Conservation (phyloP, 2,329 filamentous ascomycete species). For the Trichoderma sp. region DNA sequence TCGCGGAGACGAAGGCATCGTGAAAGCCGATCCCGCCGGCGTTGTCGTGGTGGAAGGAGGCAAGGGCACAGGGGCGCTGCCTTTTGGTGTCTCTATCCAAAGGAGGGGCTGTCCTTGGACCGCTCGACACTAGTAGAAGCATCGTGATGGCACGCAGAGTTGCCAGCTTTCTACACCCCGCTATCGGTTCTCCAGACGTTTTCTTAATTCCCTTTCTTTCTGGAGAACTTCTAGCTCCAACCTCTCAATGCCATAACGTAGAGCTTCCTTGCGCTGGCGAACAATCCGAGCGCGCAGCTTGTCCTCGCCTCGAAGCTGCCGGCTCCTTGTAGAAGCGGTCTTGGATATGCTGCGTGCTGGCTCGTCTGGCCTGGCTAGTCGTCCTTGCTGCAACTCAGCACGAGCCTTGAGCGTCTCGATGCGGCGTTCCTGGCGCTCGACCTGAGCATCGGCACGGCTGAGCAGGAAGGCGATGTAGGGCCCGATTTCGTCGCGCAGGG, state of each 20-base stretch:
- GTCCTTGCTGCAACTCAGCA: slow-evolving; percentile 77
- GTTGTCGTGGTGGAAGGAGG: background rate
- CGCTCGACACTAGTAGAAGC: background rate
- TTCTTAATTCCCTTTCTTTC: slow-evolving; percentile 58
- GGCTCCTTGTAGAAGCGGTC: slow-evolving; percentile 8
- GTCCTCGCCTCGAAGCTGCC: slow-evolving; percentile 51
- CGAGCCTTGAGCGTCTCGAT: slow-evolving; percentile 82
- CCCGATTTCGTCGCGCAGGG: slow-evolving; percentile 84
- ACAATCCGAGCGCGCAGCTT: slow-evolving; percentile 57
- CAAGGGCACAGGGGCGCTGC: background rate
- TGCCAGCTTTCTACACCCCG: background rate
- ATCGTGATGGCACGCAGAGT: background rate
- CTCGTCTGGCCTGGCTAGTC: slow-evolving; percentile 38
- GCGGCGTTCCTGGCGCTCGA: slow-evolving; percentile 77
- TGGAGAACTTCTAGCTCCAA: slow-evolving; percentile 84
- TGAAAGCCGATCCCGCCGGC: slow-evolving; percentile 18
- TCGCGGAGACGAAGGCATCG: slow-evolving; percentile 17
- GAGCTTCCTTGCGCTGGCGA: slow-evolving; percentile 75
- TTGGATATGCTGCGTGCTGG: background rate
- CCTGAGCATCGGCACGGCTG: slow-evolving; percentile 74
- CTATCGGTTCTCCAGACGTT: slow-evolving; percentile 43
- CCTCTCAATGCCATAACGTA: slow-evolving; percentile 83
- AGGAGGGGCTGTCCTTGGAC: background rate
- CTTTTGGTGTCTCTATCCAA: background rate
- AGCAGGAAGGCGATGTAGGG: slow-evolving; percentile 79